phyloP scores from a whole-genome alignment of 129 eudicot species.

The Cynara cardunculus region DNA sequence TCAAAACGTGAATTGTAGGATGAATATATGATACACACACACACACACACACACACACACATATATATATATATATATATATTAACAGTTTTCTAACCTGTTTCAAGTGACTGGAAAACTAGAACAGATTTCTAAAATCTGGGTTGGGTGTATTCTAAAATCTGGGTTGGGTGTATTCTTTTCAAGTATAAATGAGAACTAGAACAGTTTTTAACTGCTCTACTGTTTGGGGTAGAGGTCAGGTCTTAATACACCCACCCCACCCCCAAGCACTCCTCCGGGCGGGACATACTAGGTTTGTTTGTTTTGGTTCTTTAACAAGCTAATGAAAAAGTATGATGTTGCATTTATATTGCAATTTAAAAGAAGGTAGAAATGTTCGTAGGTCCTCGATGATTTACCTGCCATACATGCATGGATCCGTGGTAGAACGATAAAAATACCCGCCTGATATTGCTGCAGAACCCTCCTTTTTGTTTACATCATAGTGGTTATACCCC shows the following conservation, averaged over 20 bases:
- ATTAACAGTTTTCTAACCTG: neutral
- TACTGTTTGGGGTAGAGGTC: too few relatives aligned
- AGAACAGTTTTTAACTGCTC: too few relatives aligned
- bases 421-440: conserved; percentile 74
- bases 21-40: too few relatives aligned
- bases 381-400: conserved; percentile 13
- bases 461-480: conserved; percentile 69
- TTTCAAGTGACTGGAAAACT: neutral
- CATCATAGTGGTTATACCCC: conserved; percentile 65
- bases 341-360: neutral
- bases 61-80: too few relatives aligned
- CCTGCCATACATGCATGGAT: conserved; percentile 93
- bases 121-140: neutral
- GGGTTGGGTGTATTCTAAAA: neutral
- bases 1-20: neutral
- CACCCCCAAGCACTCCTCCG: too few relatives aligned
- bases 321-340: neutral
- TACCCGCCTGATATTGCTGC: conserved; percentile 86
- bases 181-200: too few relatives aligned
- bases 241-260: too few relatives aligned
- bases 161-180: neutral
- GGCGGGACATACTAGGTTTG: neutral
- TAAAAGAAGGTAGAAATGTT: neutral
- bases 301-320: neutral
- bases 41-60: too few relatives aligned